Base-by-base conservation (phyloP, 345 rosid species). In the Hirschfeldia incana region DNA sequence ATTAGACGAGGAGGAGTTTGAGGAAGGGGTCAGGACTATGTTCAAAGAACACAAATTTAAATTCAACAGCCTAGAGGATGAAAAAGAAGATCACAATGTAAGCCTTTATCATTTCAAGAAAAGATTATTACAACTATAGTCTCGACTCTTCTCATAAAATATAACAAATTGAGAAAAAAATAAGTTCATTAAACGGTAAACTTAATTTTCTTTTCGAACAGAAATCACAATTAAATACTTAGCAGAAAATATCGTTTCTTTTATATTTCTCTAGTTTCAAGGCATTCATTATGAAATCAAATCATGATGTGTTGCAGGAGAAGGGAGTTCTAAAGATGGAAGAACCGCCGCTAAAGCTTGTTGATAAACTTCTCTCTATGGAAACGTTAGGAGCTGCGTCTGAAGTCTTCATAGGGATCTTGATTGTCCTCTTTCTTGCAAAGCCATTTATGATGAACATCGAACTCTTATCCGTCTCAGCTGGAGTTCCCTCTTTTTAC, bases 401-500 rank as follows among this genome's bases (percentile, higher is more conserved):
- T 27, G 37, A 77, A 69, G 78, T 81, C 16, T 12, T 64, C 0
- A 67, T 73, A 30, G 84, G 84, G 59, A 76, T 77, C 74, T 32
- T 69, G 3, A 81, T 81, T 3, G 78, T 77, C 10, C 1, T 77
- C 3, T 81, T 81, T 73, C 81, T 81, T 61, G 84, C 81, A 34
- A 73, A 65, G 34, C 84, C 81, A 9, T 77, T 81, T 62, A 77
- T 76, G 84, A 49, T 68, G 9, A 81, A 73, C 78, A 72, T 81
- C 28, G 72, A 74, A 6, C 75, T 73, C 75, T 68, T 81, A 8
- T 77, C 81, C 0, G 10, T 39, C 21, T 68, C 81, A 12, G 70
- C 42, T 28, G 81, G 84, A 5, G 67, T 81, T 73, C 81, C 84
- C 64, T 81, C 81, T 13, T 81, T 81, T 53, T 81, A 77, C 66